Evolutionary conservation across 768 basidiomycete species (phyloP).

Genomic region (Sistotremastrum suecicum): DNA sequence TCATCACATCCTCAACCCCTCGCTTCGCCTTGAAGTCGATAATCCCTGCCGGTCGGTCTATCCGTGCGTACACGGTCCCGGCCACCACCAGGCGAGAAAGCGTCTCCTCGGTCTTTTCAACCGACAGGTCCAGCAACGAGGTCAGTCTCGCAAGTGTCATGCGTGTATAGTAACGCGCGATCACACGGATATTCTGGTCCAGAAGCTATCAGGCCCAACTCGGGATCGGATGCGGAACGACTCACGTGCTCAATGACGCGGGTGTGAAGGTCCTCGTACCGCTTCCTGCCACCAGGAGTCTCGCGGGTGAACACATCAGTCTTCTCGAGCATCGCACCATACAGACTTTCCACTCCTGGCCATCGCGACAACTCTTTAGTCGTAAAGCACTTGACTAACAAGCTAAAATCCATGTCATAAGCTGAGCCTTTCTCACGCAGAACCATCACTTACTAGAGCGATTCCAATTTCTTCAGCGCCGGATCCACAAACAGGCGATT

Average conservation of each 20-base stretch:
- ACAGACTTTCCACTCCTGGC: constrained; percentile 84
- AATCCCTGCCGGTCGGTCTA: constrained; percentile 83
- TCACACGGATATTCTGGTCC: constrained; percentile 83
- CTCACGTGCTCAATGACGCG: constrained; percentile 93
- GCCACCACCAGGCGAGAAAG: constrained; percentile 84
- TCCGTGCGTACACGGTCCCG: constrained; percentile 84
- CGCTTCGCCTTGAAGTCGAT: constrained; percentile 77
- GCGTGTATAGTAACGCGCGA: constrained; percentile 88
- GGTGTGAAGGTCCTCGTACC: constrained; percentile 92
- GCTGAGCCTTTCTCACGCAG: not conserved
- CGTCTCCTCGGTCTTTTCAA: constrained; percentile 73
- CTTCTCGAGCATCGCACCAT: constrained; percentile 68
- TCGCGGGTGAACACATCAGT: constrained; percentile 69
- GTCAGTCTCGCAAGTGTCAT: constrained; percentile 77
- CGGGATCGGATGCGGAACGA: constrained; percentile 6
- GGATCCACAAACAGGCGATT: constrained; percentile 75
- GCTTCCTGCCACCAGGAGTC: constrained; percentile 29
- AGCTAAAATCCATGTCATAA: constrained; percentile 32
- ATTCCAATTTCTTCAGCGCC: constrained; percentile 62
- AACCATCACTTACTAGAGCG: constrained; percentile 54
- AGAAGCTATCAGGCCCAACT: constrained; percentile 2
- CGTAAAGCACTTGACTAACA: constrained; percentile 86
- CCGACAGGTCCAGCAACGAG: constrained; percentile 71
- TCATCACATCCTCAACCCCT: constrained; percentile 86
- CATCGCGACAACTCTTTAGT: constrained; percentile 92